These are phyloP conservation scores for Favolaschia claudopus DNA, from an alignment of 768 basidiomycete genomes.

Conservation along the genomic window DNA sequence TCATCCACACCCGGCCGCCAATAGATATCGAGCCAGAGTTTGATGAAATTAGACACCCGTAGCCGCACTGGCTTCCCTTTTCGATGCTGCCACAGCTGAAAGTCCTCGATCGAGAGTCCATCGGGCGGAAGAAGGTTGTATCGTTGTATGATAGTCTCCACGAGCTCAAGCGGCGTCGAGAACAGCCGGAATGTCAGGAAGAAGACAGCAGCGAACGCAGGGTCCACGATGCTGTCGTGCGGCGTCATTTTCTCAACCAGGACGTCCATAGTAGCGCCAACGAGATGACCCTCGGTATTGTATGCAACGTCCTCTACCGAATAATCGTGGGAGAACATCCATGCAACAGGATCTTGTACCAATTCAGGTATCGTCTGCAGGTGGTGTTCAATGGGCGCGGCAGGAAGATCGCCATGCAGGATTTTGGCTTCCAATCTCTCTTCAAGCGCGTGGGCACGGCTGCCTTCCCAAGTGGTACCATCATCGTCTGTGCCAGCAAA, in stretches of 20 bases:
- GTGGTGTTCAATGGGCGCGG: constrained; percentile 44
- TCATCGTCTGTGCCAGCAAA: constrained; percentile 59
- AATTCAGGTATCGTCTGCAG: constrained; percentile 48
- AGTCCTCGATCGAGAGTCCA: constrained; percentile 62
- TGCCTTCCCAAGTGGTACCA: constrained; percentile 67
- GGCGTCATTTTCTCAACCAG: constrained; percentile 98
- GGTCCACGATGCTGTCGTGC: constrained; percentile 89
- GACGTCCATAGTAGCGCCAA: constrained; percentile 88
- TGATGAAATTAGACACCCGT: constrained; percentile 92
- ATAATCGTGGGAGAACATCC: constrained; percentile 80
- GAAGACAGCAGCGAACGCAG: constrained; percentile 88
- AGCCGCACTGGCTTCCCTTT: constrained; percentile 92
- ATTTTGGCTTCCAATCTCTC: constrained; percentile 61
- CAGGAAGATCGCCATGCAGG: constrained; percentile 58
- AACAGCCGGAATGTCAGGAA: constrained; percentile 96
- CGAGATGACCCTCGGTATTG: constrained; percentile 88
- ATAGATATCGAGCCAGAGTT: constrained; percentile 91
- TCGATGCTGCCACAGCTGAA: constrained; percentile 81
- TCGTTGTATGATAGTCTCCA: constrained; percentile 78
- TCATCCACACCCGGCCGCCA: constrained; percentile 86
- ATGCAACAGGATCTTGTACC: constrained; percentile 53
- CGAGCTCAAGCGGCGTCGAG: constrained; percentile 77
- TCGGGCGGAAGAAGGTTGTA: constrained; percentile 81
- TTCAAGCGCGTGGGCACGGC: constrained; percentile 28
- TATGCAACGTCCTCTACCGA: constrained; percentile 85